Base-by-base conservation (phyloP, 2,329 filamentous ascomycete genomes). In the Basipetospora chlamydospora region DNA sequence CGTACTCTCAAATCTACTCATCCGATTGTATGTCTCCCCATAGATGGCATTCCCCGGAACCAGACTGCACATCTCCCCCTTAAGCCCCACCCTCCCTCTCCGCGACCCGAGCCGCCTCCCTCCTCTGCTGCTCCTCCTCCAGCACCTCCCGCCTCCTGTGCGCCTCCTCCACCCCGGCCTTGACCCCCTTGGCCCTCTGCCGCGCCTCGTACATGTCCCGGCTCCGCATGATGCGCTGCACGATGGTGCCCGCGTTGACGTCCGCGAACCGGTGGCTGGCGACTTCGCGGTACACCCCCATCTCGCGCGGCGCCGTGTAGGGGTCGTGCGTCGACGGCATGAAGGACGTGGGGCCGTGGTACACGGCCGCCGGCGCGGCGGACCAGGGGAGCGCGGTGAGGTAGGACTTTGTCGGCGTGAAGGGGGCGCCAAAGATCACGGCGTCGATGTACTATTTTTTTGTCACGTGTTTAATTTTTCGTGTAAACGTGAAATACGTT, bases 291-390 rank as follows among this genome's bases (percentile, higher is more conserved):
- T 93, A 94, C 51, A 98, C 85, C 23, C 80, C 79, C 65, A 94
- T 75, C 33, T 68, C 64, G 57, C 87, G 90, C 37, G 86, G 77
- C 11, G 76, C 83, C 20, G 68, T 66, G 60, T 96, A 95, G 1
- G 82, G 81, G 50, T 87, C 81, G 52, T 82, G 82, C 5, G 77
- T 83, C 17, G 76, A 53, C 51, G 77, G 81, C 64, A 93, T 90
- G 55, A 94, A 95, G 10, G 81, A 72, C 0, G 90, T 98, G 6
- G 86, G 85, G n/a, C 90, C 90, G 59, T 98, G 90, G 58, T 96
- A 98, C 42, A 98, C 83, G 20, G 77, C 80, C 48, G 79, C 67
- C 11, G 86, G 83, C 4, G 70, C 70, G 34, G 79, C 77, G 57
- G 77, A 77, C 22, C 22, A 23, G 0, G 88, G 86, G 31, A 92